Percentiles rank a stretch among this genome's conserved stretches.
Evolutionary conservation across 2,329 filamentous ascomycete genomes (phyloP).

Genomic region (Nemania sp.): DNA sequence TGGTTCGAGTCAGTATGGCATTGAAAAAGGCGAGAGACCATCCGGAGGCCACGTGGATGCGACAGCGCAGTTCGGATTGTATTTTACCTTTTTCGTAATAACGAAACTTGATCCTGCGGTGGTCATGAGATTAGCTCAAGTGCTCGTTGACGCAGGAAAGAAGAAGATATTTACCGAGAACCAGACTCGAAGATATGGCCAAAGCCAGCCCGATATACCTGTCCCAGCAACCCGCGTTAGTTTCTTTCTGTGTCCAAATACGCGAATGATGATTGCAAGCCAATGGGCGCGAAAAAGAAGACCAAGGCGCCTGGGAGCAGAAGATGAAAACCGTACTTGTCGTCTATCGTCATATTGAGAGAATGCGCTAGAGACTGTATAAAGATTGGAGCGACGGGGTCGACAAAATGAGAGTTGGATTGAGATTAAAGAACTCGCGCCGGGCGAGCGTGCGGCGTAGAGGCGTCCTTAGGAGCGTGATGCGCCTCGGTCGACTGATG

Average conservation of each 20-base stretch:
- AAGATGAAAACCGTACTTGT: slow-evolving; percentile 45
- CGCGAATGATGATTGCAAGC: background rate
- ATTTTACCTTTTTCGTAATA: slow-evolving; percentile 91
- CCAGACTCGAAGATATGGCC: slow-evolving; percentile 74
- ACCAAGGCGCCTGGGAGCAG: slow-evolving; percentile 13
- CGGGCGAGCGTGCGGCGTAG: slow-evolving; percentile 34
- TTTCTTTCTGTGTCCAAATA: slow-evolving; percentile 10
- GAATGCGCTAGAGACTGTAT: slow-evolving; percentile 20
- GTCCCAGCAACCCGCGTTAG: slow-evolving; percentile 39
- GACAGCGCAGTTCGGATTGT: slow-evolving; percentile 6
- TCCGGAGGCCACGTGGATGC: too few relatives aligned
- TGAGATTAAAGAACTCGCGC: slow-evolving; percentile 33
- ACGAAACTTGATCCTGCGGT: slow-evolving; percentile 87
- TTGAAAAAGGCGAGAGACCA: background rate
- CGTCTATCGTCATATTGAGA: slow-evolving; percentile 48
- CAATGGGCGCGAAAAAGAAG: background rate
- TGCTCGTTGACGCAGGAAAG: slow-evolving; percentile 6
- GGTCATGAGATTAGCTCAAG: slow-evolving; percentile 19
- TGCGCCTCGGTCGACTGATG: slow-evolving; percentile 35
- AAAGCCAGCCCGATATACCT: slow-evolving; percentile 78
- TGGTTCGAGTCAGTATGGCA: slow-evolving; percentile 42
- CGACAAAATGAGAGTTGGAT: slow-evolving; percentile 13
- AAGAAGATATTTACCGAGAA: slow-evolving; percentile 64
- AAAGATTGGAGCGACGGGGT: slow-evolving; percentile 13
- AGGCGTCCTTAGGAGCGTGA: slow-evolving; percentile 26